Percentiles rank a stretch among this genome's conserved stretches.
These are phyloP conservation scores for Trametes coccinea DNA, from an alignment of 768 basidiomycete species.

Conservation along the genomic window DNA sequence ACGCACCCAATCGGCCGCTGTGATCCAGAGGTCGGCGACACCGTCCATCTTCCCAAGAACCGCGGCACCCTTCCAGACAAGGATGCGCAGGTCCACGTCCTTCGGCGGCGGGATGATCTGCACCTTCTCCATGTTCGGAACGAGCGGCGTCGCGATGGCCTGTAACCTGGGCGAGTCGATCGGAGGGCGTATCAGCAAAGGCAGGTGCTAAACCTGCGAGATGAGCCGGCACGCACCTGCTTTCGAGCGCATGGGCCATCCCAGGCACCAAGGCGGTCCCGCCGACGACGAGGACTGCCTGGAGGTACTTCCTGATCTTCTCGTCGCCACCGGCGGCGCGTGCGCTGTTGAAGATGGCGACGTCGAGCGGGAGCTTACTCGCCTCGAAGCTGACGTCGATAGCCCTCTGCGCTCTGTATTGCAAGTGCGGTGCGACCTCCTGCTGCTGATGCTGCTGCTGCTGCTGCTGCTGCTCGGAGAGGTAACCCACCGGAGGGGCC, in stretches of 20 bases:
- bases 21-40: constrained; percentile 87
- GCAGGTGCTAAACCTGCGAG: not conserved
- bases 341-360: constrained; percentile 90
- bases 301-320: constrained; percentile 85
- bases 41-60: constrained; percentile 93
- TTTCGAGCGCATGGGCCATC: constrained; percentile 83
- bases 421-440: constrained; percentile 22
- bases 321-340: constrained; percentile 88
- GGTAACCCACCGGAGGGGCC: constrained; percentile 25
- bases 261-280: constrained; percentile 81
- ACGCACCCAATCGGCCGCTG: constrained; percentile 82
- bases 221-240: constrained; percentile 57
- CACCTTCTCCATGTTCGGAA: constrained; percentile 83
- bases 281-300: constrained; percentile 85
- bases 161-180: constrained; percentile 53
- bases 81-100: constrained; percentile 83
- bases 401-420: constrained; percentile 38
- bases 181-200: not conserved
- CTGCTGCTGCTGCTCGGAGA: constrained; percentile 10
- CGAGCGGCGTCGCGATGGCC: constrained; percentile 81
- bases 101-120: constrained; percentile 93
- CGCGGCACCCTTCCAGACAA: constrained; percentile 94
- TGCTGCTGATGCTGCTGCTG: constrained; percentile 12
- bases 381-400: constrained; percentile 86
- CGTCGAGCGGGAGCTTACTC: constrained; percentile 87